Evolutionary conservation across 1,284 basidiomycete species (phyloP), one percentile per base, ranked within the genome.

Genomic region (Irpex rosettiformis): DNA sequence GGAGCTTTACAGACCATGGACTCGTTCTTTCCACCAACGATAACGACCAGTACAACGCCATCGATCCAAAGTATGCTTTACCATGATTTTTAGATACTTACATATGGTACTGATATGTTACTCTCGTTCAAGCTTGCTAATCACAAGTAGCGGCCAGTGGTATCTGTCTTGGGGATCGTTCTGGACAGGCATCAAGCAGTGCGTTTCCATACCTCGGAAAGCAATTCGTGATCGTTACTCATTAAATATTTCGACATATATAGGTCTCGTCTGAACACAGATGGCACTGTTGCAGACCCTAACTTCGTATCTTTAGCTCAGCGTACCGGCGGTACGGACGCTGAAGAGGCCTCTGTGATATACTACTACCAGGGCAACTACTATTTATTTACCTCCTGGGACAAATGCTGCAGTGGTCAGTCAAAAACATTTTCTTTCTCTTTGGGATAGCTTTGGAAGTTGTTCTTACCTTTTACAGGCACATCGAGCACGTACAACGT

Each of bases 401-500:
- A 40, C n/a, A 40, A 40, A n/a, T 40, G 33, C 1, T 40, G 33
- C 33, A 16, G 11, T 3, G 33, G 33, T 40, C 1, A 8, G 33
- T 37, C n/a, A n/a, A n/a, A n/a, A n/a, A 37, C 33, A 40, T 40
- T 4, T n/a, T 40, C 4, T 40, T 0, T 1, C 33, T 1, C n/a
- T 13, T 16, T n/a, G n/a, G n/a, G n/a, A n/a, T n/a, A n/a, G n/a
- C n/a, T n/a, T n/a, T n/a, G n/a, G n/a, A n/a, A n/a, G n/a, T n/a
- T n/a, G n/a, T n/a, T n/a, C n/a, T n/a, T n/a, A n/a, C n/a, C 33
- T 40, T 40, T 11, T 1, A 40, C 5, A 40, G 33, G 33, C 6
- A 40, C 74, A 13, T 72, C 68, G 8, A 80, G 80, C 67, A 84
- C 82, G 0, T 85, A 85, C 65, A 84, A 84, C 63, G 82, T 84